Percentiles rank a stretch among this genome's conserved stretches.
These are phyloP conservation scores for Canavalia ensiformis DNA, from an alignment of 306 rosid species.

Conservation along the genomic window DNA sequence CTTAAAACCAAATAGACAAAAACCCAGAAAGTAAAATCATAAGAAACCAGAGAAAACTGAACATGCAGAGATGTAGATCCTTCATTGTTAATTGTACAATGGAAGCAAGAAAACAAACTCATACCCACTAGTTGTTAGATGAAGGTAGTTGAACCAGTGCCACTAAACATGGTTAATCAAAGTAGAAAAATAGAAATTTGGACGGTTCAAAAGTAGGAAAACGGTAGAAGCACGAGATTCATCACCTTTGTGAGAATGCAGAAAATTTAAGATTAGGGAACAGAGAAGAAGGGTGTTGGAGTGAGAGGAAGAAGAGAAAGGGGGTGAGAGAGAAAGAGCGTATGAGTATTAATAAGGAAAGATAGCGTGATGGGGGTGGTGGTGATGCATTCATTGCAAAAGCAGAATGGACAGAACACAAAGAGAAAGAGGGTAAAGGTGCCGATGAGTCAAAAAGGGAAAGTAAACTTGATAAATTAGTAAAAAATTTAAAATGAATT, in stretches of 20 bases:
- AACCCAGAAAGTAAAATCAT: background rate
- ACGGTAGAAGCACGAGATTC: constrained; percentile 8
- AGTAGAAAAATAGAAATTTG: background rate
- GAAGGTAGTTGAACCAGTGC: constrained; percentile 1
- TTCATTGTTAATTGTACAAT: background rate
- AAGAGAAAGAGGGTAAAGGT: constrained; percentile 21
- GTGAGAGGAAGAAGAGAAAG: constrained; percentile 16
- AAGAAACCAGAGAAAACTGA: constrained; percentile 2
- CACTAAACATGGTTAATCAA: constrained; percentile 2
- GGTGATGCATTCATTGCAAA: constrained; percentile 73
- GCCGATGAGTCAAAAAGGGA: constrained; percentile 36
- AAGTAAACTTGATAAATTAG: background rate
- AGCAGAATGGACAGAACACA: constrained; percentile 50
- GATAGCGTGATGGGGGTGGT: constrained; percentile 29
- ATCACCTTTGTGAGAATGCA: constrained; percentile 48
- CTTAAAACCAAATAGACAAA: background rate
- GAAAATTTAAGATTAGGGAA: constrained; percentile 26
- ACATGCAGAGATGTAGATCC: constrained; percentile 48
- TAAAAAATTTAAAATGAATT: background rate
- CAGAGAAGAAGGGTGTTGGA: background rate
- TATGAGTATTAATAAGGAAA: constrained; percentile 46
- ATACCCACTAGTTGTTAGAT: background rate
- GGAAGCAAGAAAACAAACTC: constrained; percentile 1
- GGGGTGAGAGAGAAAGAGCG: constrained; percentile 1
- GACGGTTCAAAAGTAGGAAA: background rate